A percentile compares a stretch with the other conserved stretches of the same genome.
Evolutionary conservation across 2,329 filamentous ascomycete species (phyloP).

Genomic region (Colletotrichum brevisporum): DNA sequence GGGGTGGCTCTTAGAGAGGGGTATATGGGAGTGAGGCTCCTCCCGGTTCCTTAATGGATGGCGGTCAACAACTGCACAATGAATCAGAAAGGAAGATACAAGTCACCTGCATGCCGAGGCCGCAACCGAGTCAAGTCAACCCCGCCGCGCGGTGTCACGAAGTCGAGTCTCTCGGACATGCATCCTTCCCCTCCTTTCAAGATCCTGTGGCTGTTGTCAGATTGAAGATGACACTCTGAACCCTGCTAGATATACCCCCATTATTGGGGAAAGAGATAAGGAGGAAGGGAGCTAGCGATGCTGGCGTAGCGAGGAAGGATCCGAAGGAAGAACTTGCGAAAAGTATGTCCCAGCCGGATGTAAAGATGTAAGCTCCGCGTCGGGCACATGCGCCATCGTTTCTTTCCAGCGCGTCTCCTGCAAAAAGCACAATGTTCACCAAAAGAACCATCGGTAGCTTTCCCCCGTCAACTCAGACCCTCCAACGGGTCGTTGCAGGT

Average conservation of each 20-base stretch:
- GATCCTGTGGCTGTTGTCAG: not conserved
- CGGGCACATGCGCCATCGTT: constrained; percentile 28
- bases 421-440: not conserved
- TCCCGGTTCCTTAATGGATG: not conserved
- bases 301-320: constrained; percentile 2
- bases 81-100: not conserved
- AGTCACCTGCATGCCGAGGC: not conserved
- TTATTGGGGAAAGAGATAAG: not conserved
- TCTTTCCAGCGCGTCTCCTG: not conserved
- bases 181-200: not conserved
- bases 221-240: constrained; percentile 1
- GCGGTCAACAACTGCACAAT: not conserved
- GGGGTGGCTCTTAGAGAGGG: not conserved
- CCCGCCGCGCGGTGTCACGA: constrained; percentile 16
- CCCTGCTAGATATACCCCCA: not conserved
- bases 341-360: not conserved
- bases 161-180: constrained; percentile 18
- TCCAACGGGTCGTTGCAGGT: not conserved
- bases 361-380: not conserved
- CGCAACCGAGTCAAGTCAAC: not conserved
- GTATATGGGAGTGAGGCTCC: constrained; percentile 3
- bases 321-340: constrained; percentile 29
- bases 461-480: not conserved
- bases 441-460: not conserved
- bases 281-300: constrained; percentile 11